Conservation (phyloP, 495 filamentous ascomycete genomes). For the Symbiotaphrina buchneri region DNA sequence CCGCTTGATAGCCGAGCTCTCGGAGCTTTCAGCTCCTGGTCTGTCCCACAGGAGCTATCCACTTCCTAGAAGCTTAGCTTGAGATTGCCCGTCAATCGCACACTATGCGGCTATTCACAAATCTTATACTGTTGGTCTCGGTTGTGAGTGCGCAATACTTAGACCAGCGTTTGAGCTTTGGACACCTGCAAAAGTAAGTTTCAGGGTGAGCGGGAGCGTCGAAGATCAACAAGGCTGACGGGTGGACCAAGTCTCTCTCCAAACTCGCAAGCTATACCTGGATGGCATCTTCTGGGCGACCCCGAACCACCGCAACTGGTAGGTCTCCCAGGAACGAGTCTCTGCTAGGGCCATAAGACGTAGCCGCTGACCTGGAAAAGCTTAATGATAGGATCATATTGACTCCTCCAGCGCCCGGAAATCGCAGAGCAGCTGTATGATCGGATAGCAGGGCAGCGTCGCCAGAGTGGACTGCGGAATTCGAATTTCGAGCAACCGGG, state of each 20-base stretch:
- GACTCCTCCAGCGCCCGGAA: conserved; percentile 74
- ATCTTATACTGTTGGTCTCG: conserved; percentile 18
- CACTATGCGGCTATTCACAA: too few species aligned
- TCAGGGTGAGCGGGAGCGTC: too few species aligned
- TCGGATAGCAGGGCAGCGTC: conserved; percentile 27
- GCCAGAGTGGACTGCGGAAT: conserved; percentile 52
- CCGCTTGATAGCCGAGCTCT: too few species aligned
- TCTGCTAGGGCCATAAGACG: neutral
- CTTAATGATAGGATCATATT: conserved; percentile 83
- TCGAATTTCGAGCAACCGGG: conserved; percentile 74
- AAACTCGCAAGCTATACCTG: neutral
- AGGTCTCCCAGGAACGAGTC: conserved; percentile 29
- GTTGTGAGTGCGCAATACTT: conserved; percentile 35
- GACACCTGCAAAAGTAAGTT: conserved; percentile 40
- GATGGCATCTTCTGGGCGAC: conserved; percentile 3
- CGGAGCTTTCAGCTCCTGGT: too few species aligned
- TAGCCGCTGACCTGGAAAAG: neutral
- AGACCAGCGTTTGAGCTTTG: conserved; percentile 54
- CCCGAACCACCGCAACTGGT: conserved; percentile 18
- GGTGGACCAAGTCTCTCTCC: conserved; percentile 6
- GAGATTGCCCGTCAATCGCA: too few species aligned
- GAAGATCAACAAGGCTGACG: neutral
- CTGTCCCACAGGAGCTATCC: too few species aligned
- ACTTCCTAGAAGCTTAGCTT: too few species aligned
- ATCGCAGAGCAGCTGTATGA: conserved; percentile 68